These are phyloP conservation scores for Cocos nucifera DNA, from an alignment of 176 grass and related monocot species.

Conservation along the genomic window DNA sequence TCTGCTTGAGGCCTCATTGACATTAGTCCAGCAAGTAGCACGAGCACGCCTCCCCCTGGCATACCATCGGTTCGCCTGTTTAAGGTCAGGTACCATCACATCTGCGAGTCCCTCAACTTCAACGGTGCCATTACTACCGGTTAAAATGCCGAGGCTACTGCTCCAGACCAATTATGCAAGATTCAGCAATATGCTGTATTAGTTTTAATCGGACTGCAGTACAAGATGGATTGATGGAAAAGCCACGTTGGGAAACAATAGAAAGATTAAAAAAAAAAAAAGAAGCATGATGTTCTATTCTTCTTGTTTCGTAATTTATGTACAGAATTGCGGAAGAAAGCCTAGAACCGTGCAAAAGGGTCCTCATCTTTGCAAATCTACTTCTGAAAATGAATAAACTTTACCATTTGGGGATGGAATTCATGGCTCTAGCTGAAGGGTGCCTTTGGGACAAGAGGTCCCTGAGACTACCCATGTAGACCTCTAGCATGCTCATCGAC, in stretches of 20 bases:
- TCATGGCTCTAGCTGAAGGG: constrained; percentile 30
- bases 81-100: constrained; percentile 38
- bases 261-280: too few species aligned
- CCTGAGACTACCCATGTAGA: constrained; percentile 80
- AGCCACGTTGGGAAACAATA: too few species aligned
- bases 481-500: constrained; percentile 86
- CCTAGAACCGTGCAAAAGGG: too few species aligned
- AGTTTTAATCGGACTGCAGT: too few species aligned
- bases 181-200: too few species aligned
- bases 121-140: constrained; percentile 48
- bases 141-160: constrained; percentile 68
- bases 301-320: too few species aligned
- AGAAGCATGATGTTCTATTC: too few species aligned
- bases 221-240: too few species aligned
- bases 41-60: constrained; percentile 57
- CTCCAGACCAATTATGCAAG: background rate
- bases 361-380: too few species aligned
- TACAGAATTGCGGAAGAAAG: too few species aligned
- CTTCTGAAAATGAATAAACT: too few species aligned
- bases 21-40: constrained; percentile 75
- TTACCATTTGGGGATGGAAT: constrained; percentile 40
- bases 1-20: constrained; percentile 83
- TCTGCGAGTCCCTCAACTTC: constrained; percentile 79
- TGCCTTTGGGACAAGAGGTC: constrained; percentile 76
- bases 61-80: constrained; percentile 72